Evolutionary conservation across 768 basidiomycete species (phyloP), one percentile per base, ranked within the genome.

Genomic region (Hypholoma fasciculare): DNA sequence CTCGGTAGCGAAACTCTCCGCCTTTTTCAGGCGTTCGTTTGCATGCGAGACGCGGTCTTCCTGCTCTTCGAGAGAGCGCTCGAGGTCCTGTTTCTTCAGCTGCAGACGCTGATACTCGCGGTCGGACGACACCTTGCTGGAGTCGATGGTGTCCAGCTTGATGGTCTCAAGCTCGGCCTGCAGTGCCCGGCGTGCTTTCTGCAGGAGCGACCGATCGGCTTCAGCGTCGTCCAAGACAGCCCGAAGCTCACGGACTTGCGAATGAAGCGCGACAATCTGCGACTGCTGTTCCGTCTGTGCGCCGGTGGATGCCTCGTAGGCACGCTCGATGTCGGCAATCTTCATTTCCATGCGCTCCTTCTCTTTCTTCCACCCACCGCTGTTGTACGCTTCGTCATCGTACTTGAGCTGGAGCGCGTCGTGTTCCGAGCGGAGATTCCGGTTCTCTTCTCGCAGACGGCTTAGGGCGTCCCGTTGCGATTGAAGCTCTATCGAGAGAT

Each of bases 311-410:
- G 86, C 78, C 63, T 92, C 90, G 67, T 87, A 92, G 1, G 88
- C 91, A 55, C 85, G 86, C 20, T 82, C 86, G 57, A 92, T 67
- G 69, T 94, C 89, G 4, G 69, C 70, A 53, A 94, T 91, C 80
- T 91, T 93, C 52, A 84, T 88, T 60, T 94, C 91, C 74, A 94
- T 76, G 11, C 90, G 87, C 58, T 94, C 92, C 70, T 87, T 92
- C 75, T 95, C 92, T 67, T 90, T 89, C 75, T 88, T 89, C 93
- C 92, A 94, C 4, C 88, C 84, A 13, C 86, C 82, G 48, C 88
- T 87, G 56, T 82, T 88, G 70, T 88, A 89, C 26, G 89, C 79
- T 65, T 92, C 91, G 60, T 91, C 88, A 59, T 92, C 89, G 62
- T 85, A 87, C 39, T 84, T 82, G 36, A 89, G 72, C 63, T 90